Evolutionary conservation across 2,329 filamentous ascomycete genomes (phyloP).

Genomic region (Exophiala dermatitidis): DNA sequence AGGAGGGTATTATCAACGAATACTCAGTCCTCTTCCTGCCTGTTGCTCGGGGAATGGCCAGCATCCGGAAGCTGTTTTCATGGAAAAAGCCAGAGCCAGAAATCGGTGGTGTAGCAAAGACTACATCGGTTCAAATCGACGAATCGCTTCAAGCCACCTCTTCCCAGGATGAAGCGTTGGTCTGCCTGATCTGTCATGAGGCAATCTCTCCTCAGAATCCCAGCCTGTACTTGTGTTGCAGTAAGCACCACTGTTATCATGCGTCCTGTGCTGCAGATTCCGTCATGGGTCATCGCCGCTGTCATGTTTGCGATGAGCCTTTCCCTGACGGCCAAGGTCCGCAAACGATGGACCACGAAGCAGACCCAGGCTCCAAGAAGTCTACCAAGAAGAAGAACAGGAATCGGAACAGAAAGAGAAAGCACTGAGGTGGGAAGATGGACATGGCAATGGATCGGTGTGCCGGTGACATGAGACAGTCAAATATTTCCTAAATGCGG

Average conservation of each 20-base stretch:
- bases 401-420: conserved; percentile 1
- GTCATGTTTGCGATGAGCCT: not conserved
- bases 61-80: not conserved
- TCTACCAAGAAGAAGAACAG: not conserved
- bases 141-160: not conserved
- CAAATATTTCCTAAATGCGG: too few relatives aligned
- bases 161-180: not conserved
- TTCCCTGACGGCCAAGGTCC: not conserved
- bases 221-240: conserved; percentile 1
- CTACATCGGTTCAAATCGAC: not conserved
- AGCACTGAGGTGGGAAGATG: not conserved
- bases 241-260: conserved; percentile 2
- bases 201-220: not conserved
- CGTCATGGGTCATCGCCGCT: not conserved
- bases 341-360: not conserved
- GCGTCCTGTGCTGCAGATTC: not conserved
- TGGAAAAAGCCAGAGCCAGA: not conserved
- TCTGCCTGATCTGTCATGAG: not conserved
- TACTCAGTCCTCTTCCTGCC: too few relatives aligned
- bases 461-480: not conserved
- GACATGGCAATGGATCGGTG: not conserved
- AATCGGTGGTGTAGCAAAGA: not conserved
- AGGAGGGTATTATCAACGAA: not conserved
- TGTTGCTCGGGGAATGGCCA: not conserved
- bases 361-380: not conserved